Conservation (phyloP, 1,139 yeast genomes). For the Saccharomyces hybrid region DNA sequence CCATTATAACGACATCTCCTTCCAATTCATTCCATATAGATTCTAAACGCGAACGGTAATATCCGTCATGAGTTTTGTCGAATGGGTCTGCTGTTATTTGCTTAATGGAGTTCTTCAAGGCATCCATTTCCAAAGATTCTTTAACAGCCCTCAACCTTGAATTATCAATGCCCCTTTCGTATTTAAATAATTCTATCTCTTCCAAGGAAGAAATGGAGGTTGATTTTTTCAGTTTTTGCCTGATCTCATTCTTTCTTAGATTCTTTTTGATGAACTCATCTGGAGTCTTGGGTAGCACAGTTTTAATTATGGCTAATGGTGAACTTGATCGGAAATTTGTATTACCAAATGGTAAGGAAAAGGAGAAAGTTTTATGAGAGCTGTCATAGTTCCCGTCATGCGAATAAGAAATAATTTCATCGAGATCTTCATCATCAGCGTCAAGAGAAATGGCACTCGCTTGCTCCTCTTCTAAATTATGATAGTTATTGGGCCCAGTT, state of each 20-base stretch:
- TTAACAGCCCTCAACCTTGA: slow-evolving; percentile 62
- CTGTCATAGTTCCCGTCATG: slow-evolving; percentile 6
- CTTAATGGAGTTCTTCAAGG: slow-evolving; percentile 16
- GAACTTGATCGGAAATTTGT: slow-evolving; percentile 14
- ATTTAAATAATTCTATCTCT: slow-evolving; percentile 52
- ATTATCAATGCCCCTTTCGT: slow-evolving; percentile 53
- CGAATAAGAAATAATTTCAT: slow-evolving; percentile 8
- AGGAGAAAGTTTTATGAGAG: slow-evolving; percentile 36
- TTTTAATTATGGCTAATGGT: slow-evolving; percentile 7
- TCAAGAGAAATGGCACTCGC: slow-evolving; percentile 2
- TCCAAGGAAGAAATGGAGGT: slow-evolving; percentile 54
- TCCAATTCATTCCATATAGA: slow-evolving; percentile 44
- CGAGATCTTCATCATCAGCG: slow-evolving; percentile 5
- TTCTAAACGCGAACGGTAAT: slow-evolving; percentile 28
- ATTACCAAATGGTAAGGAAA: slow-evolving; percentile 39
- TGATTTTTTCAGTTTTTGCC: slow-evolving; percentile 45
- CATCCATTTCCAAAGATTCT: slow-evolving; percentile 49
- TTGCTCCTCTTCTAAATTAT: not conserved
- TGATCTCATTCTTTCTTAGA: slow-evolving; percentile 32
- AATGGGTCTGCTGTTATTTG: slow-evolving; percentile 19
- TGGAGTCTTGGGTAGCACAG: slow-evolving; percentile 10
- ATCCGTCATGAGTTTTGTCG: slow-evolving; percentile 25
- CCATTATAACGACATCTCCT: slow-evolving; percentile 73
- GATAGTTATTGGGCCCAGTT: not conserved
- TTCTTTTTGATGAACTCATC: slow-evolving; percentile 8